Percentiles rank a stretch among this genome's conserved stretches.
Conservation (phyloP, 306 rosid species). For the Luffa acutangula region DNA sequence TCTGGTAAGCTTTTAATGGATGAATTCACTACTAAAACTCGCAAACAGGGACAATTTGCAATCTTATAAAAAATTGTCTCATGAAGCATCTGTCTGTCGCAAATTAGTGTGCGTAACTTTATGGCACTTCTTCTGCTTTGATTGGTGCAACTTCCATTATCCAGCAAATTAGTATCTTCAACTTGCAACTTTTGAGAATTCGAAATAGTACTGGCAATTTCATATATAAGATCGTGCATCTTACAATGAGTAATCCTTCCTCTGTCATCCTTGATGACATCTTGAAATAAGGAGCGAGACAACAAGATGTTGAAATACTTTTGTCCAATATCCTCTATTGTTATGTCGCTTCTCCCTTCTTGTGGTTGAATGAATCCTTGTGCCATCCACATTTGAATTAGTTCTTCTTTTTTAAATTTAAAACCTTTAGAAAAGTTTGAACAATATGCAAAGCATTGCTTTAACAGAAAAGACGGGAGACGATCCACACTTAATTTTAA, state of each 20-base stretch:
- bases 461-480: background rate
- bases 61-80: background rate
- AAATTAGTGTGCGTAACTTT: background rate
- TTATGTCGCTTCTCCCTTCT: background rate
- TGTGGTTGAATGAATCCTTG: background rate
- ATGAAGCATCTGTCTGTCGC: background rate
- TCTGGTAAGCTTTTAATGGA: background rate
- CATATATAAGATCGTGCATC: conserved; percentile 16
- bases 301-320: background rate
- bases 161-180: background rate
- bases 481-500: conserved; percentile 8
- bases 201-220: background rate
- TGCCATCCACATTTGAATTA: background rate
- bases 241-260: background rate
- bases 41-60: background rate
- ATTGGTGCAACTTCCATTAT: background rate
- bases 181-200: background rate
- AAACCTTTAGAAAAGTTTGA: background rate
- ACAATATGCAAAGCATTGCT: conserved; percentile 14
- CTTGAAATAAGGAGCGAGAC: conserved; percentile 4
- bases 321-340: conserved; percentile 4
- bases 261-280: background rate
- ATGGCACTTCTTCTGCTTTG: too few relatives aligned
- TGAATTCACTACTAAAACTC: background rate
- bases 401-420: background rate